Evolutionary conservation across 1,139 yeast species (phyloP).

Genomic region (Yamadazyma jaroonii): DNA sequence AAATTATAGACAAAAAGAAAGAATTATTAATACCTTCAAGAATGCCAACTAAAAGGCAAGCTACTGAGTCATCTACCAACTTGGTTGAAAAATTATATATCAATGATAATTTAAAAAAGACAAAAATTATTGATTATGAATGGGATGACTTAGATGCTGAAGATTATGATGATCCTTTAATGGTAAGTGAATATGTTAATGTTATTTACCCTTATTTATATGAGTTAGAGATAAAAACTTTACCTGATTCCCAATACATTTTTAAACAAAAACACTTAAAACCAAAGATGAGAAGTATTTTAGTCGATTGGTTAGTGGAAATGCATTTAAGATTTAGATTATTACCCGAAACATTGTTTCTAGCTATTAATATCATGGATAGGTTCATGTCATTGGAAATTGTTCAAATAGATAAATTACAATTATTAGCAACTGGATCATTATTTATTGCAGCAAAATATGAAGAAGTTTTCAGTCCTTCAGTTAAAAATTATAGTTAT

Average conservation of each 20-base stretch:
- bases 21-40: conserved; percentile 34
- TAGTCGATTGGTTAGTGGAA: conserved; percentile 94
- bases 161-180: conserved; percentile 86
- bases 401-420: conserved; percentile 81
- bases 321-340: conserved; percentile 85
- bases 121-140: conserved; percentile 47
- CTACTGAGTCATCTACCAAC: conserved; percentile 53
- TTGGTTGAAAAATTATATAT: conserved; percentile 43
- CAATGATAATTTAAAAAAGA: conserved; percentile 26
- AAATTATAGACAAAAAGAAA: conserved; percentile 6
- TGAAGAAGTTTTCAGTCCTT: conserved; percentile 92
- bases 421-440: conserved; percentile 86
- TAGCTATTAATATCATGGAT: conserved; percentile 89
- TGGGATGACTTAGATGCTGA: conserved; percentile 95
- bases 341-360: conserved; percentile 84
- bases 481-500: conserved; percentile 82
- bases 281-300: conserved; percentile 83
- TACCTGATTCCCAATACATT: conserved; percentile 77
- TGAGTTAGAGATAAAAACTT: conserved; percentile 68
- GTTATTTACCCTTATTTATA: conserved; percentile 83
- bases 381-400: conserved; percentile 78
- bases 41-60: conserved; percentile 55
- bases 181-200: conserved; percentile 91
- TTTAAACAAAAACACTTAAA: conserved; percentile 72
- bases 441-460: conserved; percentile 92